Evolutionary conservation across 2,329 filamentous ascomycete genomes (phyloP).

Genomic region (Sarocladium oryzae): DNA sequence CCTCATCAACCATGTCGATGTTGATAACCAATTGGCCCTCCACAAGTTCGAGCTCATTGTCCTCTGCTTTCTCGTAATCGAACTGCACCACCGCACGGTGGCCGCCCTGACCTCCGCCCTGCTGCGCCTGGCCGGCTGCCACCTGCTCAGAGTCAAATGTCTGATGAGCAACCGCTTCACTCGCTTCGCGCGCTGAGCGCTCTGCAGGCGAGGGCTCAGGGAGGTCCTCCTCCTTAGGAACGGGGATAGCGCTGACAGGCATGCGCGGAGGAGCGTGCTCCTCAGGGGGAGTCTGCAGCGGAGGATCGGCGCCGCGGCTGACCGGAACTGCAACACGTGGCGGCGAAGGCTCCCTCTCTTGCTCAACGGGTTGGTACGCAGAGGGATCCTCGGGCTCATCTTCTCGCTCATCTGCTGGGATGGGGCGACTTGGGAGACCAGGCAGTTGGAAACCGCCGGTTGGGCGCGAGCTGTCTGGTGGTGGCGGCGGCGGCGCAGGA

Average conservation of each 20-base stretch:
- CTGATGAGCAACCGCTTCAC: constrained; percentile 45
- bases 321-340: constrained; percentile 84
- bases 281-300: constrained; percentile 44
- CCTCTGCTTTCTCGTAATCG: constrained; percentile 96
- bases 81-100: constrained; percentile 77
- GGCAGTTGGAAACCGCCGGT: constrained; percentile 73
- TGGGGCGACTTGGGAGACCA: constrained; percentile 60
- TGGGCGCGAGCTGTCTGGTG: constrained; percentile 60
- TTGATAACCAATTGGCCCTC: constrained; percentile 86
- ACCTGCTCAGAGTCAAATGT: constrained; percentile 25
- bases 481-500: constrained; percentile 46
- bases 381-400: constrained; percentile 49
- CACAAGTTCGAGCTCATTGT: constrained; percentile 86
- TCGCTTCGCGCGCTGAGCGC: constrained; percentile 53
- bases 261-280: constrained; percentile 50
- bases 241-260: constrained; percentile 56
- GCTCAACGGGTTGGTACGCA: constrained; percentile 22
- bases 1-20: constrained; percentile 95
- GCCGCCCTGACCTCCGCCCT: constrained; percentile 55
- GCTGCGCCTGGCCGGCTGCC: constrained; percentile 27
- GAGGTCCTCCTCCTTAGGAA: constrained; percentile 59
- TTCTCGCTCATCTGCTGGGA: constrained; percentile 48
- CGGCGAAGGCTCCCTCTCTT: constrained; percentile 61
- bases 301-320: constrained; percentile 51
- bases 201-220: constrained; percentile 57